These are phyloP conservation scores for Passiflora organensis DNA, from an alignment of 345 rosid species.

Conservation along the genomic window DNA sequence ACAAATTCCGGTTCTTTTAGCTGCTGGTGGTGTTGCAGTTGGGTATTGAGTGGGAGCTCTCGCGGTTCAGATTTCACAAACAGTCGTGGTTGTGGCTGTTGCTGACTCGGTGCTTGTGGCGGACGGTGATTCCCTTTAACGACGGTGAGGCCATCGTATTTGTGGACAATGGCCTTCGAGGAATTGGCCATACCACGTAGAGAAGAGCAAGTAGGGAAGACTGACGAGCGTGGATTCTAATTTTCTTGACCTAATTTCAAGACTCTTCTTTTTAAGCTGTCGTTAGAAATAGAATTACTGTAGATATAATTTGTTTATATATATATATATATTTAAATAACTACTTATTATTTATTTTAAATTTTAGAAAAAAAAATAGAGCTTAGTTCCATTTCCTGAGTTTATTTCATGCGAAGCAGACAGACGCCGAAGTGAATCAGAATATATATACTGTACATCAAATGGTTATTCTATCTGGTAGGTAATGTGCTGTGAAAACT, in stretches of 20 bases:
- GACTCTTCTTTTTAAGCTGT: no score
- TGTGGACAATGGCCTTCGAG: neutral
- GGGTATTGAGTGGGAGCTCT: slow-evolving; percentile 1
- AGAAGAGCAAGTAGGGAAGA: neutral
- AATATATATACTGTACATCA: no score
- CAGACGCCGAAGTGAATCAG: no score
- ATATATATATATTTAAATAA: no score
- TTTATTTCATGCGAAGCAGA: no score
- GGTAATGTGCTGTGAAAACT: no score
- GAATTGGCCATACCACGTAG: neutral
- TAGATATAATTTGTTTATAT: no score
- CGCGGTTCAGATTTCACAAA: slow-evolving; percentile 13
- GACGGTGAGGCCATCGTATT: neutral
- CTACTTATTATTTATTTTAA: no score
- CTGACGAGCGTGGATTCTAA: neutral
- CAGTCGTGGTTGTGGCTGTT: neutral
- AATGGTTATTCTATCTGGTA: no score
- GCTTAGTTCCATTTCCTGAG: no score
- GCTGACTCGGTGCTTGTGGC: neutral
- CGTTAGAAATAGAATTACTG: no score
- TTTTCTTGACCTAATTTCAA: slow-evolving; percentile 9
- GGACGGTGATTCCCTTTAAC: slow-evolving; percentile 1
- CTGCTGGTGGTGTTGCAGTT: slow-evolving; percentile 3
- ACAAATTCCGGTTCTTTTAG: slow-evolving; percentile 19
- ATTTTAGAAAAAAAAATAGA: no score